These are phyloP conservation scores for Aspergillus ochraceus DNA, from an alignment of 2,329 filamentous ascomycete genomes.

Conservation along the genomic window DNA sequence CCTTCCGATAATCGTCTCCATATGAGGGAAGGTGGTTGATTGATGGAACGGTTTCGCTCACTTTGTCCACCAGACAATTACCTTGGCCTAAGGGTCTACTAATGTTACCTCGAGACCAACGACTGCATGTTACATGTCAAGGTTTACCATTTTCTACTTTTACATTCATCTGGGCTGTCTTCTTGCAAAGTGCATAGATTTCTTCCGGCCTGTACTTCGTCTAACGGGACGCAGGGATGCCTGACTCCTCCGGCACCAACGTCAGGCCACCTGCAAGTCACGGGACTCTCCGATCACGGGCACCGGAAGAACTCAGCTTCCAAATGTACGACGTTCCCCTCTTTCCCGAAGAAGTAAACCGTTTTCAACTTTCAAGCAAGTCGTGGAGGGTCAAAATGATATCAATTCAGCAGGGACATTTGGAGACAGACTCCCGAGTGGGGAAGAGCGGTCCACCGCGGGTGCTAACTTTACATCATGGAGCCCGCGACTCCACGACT, in stretches of 20 bases:
- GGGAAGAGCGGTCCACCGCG: not conserved
- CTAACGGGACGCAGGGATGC: not conserved
- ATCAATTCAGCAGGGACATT: not conserved
- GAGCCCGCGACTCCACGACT: slow-evolving; percentile 7
- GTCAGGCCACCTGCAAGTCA: not conserved
- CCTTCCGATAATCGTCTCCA: not conserved
- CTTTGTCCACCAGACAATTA: too few species aligned
- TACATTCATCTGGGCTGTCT: too few species aligned
- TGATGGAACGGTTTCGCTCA: too few species aligned
- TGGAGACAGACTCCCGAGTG: not conserved
- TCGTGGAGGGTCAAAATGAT: not conserved
- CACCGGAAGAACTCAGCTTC: not conserved
- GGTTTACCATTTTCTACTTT: too few species aligned
- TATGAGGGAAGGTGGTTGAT: not conserved
- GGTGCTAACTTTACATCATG: slow-evolving; percentile 3
- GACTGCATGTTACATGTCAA: too few species aligned
- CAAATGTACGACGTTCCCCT: not conserved
- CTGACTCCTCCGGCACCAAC: not conserved
- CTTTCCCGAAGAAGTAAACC: not conserved
- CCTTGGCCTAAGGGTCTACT: too few species aligned
- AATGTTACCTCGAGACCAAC: too few species aligned
- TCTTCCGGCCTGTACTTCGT: too few species aligned
- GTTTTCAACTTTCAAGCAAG: not conserved
- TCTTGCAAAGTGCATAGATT: not conserved
- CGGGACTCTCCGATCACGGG: too few species aligned